Conservation (phyloP, 768 basidiomycete genomes). For the Pleurotus tuoliensis region DNA sequence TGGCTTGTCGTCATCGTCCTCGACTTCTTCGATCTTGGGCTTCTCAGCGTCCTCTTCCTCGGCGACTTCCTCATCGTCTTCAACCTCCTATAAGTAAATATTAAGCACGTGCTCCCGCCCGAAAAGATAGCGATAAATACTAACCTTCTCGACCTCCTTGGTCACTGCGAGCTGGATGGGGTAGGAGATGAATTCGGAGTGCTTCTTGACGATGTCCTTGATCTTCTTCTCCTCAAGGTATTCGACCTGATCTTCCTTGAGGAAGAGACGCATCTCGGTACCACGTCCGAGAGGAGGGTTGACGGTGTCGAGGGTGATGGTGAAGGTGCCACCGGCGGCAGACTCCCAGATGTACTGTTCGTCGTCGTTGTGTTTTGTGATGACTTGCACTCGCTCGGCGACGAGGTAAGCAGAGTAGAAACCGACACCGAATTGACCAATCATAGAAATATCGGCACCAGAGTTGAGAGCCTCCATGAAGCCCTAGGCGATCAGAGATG, state of each 20-base stretch:
- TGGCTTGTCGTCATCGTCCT: conserved; percentile 78
- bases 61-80: conserved; percentile 77
- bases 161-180: conserved; percentile 98
- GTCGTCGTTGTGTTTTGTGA: conserved; percentile 99
- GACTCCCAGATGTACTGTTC: conserved; percentile 99
- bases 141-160: conserved; percentile 98
- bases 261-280: conserved; percentile 84
- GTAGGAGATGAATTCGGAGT: conserved; percentile 99
- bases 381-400: conserved; percentile 96
- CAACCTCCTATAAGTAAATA: conserved; percentile 62
- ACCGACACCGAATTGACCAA: conserved; percentile 99
- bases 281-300: conserved; percentile 93
- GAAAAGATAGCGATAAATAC: conserved; percentile 17
- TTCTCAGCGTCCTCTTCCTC: conserved; percentile 69
- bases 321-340: conserved; percentile 99
- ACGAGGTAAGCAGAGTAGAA: conserved; percentile 99
- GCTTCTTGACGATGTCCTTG: conserved; percentile 99
- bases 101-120: background rate
- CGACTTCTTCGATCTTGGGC: conserved; percentile 78
- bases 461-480: conserved; percentile 99
- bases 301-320: conserved; percentile 90
- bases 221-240: conserved; percentile 99
- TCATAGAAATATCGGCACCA: conserved; percentile 92
- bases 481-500: conserved; percentile 48
- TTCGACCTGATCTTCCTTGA: conserved; percentile 99